These are phyloP conservation scores for Hyaloraphidium curvatum DNA, from an alignment of 192 early-diverging fungal species.

Conservation along the genomic window DNA sequence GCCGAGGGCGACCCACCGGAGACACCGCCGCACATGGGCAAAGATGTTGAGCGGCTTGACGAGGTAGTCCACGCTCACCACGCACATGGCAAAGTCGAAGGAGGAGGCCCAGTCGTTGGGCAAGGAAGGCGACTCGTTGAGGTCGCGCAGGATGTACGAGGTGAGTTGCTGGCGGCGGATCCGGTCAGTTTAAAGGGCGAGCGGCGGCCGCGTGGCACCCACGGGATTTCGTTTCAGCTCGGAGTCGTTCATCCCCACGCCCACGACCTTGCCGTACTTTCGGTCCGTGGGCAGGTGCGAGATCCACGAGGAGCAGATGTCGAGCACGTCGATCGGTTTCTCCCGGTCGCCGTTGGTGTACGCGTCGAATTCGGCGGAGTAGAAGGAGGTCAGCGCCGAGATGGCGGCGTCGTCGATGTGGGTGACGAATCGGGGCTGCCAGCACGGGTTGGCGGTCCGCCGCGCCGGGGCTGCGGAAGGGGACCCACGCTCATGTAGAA, in stretches of 20 bases:
- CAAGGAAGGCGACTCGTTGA: background rate
- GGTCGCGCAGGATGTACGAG: background rate
- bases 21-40: background rate
- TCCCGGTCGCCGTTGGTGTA: too few species aligned
- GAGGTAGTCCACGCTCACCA: background rate
- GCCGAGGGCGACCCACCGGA: background rate
- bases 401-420: slow-evolving; percentile 3
- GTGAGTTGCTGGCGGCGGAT: background rate
- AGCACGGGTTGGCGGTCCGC: too few species aligned
- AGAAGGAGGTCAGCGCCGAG: background rate
- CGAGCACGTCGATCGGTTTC: too few species aligned
- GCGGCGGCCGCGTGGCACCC: too few species aligned
- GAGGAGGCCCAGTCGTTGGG: background rate
- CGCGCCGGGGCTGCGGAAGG: too few species aligned
- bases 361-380: background rate
- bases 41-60: background rate
- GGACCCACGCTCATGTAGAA: too few species aligned
- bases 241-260: background rate
- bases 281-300: background rate
- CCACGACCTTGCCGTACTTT: background rate
- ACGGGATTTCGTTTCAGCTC: background rate
- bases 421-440: background rate
- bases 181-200: too few species aligned
- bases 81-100: background rate
- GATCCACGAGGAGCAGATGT: background rate